Percentiles rank a stretch among this genome's conserved stretches.
These are phyloP conservation scores for Exophiala alcalophila DNA, from an alignment of 2,329 filamentous ascomycete genomes.

Conservation along the genomic window DNA sequence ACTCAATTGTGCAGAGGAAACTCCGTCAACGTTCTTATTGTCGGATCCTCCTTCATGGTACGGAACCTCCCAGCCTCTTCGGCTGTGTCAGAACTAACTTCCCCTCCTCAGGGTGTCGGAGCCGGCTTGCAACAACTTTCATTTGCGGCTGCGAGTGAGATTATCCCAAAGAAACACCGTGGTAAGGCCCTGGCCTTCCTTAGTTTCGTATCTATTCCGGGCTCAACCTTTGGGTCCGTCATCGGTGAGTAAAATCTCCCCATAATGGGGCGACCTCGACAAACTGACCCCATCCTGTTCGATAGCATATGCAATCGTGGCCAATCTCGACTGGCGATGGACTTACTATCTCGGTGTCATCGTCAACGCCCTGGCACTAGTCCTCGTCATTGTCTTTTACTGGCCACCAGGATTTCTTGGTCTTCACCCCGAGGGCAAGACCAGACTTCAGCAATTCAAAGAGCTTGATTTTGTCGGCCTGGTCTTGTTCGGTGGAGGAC, in stretches of 20 bases:
- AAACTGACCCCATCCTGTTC: no score
- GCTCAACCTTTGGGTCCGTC: constrained; percentile 6
- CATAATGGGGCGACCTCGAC: no score
- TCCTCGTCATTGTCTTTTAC: constrained; percentile 15
- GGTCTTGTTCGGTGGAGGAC: constrained; percentile 19
- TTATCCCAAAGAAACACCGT: constrained; percentile 6
- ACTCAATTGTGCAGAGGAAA: not conserved
- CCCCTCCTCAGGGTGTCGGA: constrained; percentile 1
- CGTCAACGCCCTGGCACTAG: constrained; percentile 10
- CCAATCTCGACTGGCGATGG: constrained; percentile 12
- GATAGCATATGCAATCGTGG: constrained; percentile 14
- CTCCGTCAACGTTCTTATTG: not conserved
- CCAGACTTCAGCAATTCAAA: constrained; percentile 17
- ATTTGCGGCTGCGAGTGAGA: constrained; percentile 1
- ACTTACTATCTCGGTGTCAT: constrained; percentile 15
- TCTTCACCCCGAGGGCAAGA: constrained; percentile 19
- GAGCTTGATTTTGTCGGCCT: constrained; percentile 25
- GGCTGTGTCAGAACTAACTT: not conserved
- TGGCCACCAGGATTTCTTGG: constrained; percentile 20
- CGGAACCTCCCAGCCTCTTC: not conserved
- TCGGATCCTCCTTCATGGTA: constrained; percentile 1
- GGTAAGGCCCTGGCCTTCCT: not conserved
- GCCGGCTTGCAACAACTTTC: not conserved
- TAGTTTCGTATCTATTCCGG: constrained; percentile 3
- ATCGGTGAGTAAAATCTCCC: constrained; percentile 3